These are phyloP conservation scores for Physcomitrium patens DNA, from an alignment of 225 moss, liverwort and hornwort species.

Conservation along the genomic window DNA sequence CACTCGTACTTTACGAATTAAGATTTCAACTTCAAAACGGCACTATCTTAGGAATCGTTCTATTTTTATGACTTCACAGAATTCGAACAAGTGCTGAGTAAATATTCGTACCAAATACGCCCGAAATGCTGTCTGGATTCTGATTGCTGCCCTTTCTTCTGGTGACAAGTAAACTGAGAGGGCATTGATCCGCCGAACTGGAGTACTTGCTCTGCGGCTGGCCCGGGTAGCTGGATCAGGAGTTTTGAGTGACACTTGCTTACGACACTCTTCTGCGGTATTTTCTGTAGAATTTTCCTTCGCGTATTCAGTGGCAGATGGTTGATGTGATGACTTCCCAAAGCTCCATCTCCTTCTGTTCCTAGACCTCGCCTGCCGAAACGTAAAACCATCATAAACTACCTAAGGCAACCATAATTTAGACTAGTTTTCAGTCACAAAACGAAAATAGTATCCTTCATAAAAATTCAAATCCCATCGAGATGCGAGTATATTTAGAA, in stretches of 20 bases:
- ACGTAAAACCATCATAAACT: neutral
- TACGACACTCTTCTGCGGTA: constrained; percentile 45
- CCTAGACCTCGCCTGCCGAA: constrained; percentile 64
- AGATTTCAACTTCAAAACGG: no score
- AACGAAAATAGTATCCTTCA: no score
- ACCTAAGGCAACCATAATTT: neutral
- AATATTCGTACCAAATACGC: constrained; percentile 69
- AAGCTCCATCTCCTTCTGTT: constrained; percentile 89
- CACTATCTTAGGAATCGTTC: no score
- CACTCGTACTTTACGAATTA: no score
- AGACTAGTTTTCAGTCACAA: neutral
- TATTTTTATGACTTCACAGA: neutral
- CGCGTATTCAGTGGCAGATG: constrained; percentile 33
- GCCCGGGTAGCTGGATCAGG: constrained; percentile 24
- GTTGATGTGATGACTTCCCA: constrained; percentile 68
- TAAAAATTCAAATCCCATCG: no score
- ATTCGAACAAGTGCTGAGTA: neutral
- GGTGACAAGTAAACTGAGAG: constrained; percentile 26
- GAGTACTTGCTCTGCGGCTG: constrained; percentile 16
- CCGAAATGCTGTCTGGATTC: constrained; percentile 74
- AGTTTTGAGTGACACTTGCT: constrained; percentile 15
- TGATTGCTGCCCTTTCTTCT: constrained; percentile 46
- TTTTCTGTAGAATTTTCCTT: constrained; percentile 49
- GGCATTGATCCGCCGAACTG: constrained; percentile 21
- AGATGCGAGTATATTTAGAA: neutral